Conservation (phyloP, 1,139 yeast genomes). For the Lodderomyces orthopsilosis region DNA sequence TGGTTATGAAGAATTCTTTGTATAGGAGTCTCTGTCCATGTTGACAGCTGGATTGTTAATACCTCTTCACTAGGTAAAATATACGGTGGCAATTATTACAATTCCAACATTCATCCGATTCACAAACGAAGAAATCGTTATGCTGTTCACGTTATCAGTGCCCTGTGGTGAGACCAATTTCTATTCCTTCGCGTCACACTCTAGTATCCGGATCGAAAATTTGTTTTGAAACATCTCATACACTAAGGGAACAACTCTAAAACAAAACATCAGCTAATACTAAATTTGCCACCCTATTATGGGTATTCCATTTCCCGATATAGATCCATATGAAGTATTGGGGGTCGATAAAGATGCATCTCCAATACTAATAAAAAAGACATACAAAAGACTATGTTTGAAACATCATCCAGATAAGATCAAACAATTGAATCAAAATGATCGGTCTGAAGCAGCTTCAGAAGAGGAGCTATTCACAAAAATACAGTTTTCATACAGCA, state of each 20-base stretch:
- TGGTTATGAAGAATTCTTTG: too few relatives aligned
- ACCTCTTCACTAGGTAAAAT: background rate
- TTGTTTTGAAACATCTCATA: background rate
- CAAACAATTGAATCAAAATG: constrained; percentile 29
- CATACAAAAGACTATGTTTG: constrained; percentile 70
- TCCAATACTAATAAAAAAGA: constrained; percentile 60
- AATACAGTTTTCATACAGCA: constrained; percentile 73
- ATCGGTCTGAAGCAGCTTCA: constrained; percentile 11
- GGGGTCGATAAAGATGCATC: constrained; percentile 41
- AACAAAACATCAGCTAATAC: too few relatives aligned
- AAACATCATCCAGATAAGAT: constrained; percentile 78
- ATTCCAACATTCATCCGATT: too few relatives aligned
- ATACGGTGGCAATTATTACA: too few relatives aligned
- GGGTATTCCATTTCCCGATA: constrained; percentile 49
- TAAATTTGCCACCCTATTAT: constrained; percentile 13
- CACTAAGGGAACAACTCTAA: background rate
- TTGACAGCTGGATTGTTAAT: too few relatives aligned
- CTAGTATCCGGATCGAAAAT: background rate
- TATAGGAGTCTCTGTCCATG: too few relatives aligned
- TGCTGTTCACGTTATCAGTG: too few relatives aligned
- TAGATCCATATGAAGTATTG: constrained; percentile 67
- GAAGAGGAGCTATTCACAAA: constrained; percentile 51
- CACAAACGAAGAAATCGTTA: too few relatives aligned
- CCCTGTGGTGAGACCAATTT: too few relatives aligned
- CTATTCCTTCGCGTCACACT: background rate